A percentile compares a stretch with the other conserved stretches of the same genome.
Conservation (phyloP, 2,329 filamentous ascomycete genomes). For the Ophiostoma sp. region DNA sequence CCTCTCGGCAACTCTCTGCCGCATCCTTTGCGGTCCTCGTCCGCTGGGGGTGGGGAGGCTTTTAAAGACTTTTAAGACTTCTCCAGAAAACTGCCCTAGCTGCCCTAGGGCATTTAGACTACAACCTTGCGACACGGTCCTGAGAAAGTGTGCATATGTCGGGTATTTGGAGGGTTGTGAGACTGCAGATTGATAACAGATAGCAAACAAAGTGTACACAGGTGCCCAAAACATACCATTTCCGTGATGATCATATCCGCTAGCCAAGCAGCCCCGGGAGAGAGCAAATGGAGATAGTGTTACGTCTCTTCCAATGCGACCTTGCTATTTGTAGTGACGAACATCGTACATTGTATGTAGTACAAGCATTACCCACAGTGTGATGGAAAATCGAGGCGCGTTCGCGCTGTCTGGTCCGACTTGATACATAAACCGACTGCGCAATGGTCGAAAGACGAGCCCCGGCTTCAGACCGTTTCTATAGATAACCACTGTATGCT, state of each 20-base stretch:
- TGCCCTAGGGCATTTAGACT: not conserved
- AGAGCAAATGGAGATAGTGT: conserved; percentile 1
- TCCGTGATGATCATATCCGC: not conserved
- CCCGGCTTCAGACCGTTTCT: no score
- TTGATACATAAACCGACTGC: no score
- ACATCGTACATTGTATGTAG: not conserved
- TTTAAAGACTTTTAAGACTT: not conserved
- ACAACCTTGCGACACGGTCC: not conserved
- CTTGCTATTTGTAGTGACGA: not conserved
- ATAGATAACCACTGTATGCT: no score
- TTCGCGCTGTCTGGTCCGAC: no score
- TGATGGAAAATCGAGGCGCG: no score
- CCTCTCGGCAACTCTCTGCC: conserved; percentile 6
- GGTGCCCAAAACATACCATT: not conserved
- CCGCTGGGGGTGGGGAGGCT: not conserved
- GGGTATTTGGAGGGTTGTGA: not conserved
- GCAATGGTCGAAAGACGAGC: no score
- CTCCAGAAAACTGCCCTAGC: not conserved
- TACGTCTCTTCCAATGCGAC: not conserved
- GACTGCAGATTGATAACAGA: not conserved
- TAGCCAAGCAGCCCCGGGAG: not conserved
- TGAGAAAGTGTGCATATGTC: not conserved
- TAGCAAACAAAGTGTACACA: not conserved
- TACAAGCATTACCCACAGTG: no score
- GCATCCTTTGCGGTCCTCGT: not conserved